Evolutionary conservation across 106 monocot species (phyloP).

Genomic region (Dendrobium nobile): DNA sequence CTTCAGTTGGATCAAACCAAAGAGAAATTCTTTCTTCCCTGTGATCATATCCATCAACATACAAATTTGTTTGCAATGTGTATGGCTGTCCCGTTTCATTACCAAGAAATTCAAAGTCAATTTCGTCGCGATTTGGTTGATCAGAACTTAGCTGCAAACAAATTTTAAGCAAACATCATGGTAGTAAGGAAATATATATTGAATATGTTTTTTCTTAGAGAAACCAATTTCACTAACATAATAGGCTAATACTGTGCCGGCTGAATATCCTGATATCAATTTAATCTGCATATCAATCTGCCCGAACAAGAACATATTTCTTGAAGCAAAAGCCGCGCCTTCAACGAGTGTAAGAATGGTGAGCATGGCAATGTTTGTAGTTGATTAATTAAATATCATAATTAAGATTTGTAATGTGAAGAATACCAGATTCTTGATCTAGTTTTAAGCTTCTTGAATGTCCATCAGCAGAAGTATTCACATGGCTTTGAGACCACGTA

Average conservation of each 20-base stretch:
- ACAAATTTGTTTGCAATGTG: constrained; percentile 55
- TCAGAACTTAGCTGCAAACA: constrained; percentile 15
- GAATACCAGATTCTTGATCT: constrained; percentile 50
- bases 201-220: neutral
- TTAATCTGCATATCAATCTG: constrained; percentile 45
- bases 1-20: constrained; percentile 67
- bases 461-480: constrained; percentile 49
- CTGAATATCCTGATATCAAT: constrained; percentile 41
- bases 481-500: constrained; percentile 47
- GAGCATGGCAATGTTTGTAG: neutral
- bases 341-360: no score
- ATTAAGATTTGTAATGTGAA: no score
- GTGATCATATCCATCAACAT: constrained; percentile 40
- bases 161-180: neutral
- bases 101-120: constrained; percentile 58
- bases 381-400: no score
- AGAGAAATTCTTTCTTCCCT: constrained; percentile 54
- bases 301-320: constrained; percentile 45
- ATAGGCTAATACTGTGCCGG: constrained; percentile 52
- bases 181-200: no score
- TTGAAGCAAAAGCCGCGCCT: constrained; percentile 38
- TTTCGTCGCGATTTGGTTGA: constrained; percentile 38
- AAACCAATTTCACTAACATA: constrained; percentile 21
- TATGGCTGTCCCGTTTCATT: constrained; percentile 44
- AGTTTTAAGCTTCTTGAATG: constrained; percentile 38